phyloP scores from a whole-genome alignment of 1,284 basidiomycete genomes.

The Volvariella volvacea region DNA sequence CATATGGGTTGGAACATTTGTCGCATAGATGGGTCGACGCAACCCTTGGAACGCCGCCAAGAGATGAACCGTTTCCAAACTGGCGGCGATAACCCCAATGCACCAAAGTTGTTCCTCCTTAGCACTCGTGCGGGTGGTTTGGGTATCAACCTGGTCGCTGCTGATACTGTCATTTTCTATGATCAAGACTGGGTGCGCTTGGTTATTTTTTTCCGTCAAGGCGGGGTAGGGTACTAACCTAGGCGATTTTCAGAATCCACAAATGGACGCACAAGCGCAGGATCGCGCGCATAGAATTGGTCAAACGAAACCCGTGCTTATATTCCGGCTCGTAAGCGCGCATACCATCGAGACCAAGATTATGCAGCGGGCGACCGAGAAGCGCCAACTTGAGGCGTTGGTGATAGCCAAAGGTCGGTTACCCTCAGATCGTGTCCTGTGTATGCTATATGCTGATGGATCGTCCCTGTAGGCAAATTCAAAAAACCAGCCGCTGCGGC shows the following conservation, averaged over 20 bases:
- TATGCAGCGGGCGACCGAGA: conserved; percentile 84
- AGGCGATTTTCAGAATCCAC: conserved; percentile 64
- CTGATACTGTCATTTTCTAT: conserved; percentile 93
- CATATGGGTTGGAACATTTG: conserved; percentile 80
- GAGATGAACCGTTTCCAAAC: conserved; percentile 86
- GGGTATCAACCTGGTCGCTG: conserved; percentile 88
- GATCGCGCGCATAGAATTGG: conserved; percentile 95
- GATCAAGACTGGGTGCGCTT: conserved; percentile 87
- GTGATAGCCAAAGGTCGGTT: conserved; percentile 84
- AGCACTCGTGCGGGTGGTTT: conserved; percentile 91
- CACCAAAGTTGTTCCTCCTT: conserved; percentile 80
- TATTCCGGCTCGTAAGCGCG: conserved; percentile 82
- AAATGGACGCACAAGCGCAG: conserved; percentile 95
- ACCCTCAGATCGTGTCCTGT: conserved; percentile 4
- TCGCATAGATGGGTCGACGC: conserved; percentile 85
- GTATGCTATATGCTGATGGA: conserved; percentile 8
- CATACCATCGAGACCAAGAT: conserved; percentile 92
- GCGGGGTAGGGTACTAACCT: conserved; percentile 5
- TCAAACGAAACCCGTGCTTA: conserved; percentile 82
- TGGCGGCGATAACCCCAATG: conserved; percentile 56
- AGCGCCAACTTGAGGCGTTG: conserved; percentile 85
- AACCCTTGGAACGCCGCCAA: conserved; percentile 71
- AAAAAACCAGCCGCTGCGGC: conserved; percentile 52
- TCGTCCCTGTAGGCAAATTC: conserved; percentile 59
- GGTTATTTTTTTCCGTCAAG: conserved; percentile 2